A percentile compares a stretch with the other conserved stretches of the same genome.
Evolutionary conservation across 2,329 filamentous ascomycete genomes (phyloP).

Genomic region (Monilinia vaccinii-corymbosi): DNA sequence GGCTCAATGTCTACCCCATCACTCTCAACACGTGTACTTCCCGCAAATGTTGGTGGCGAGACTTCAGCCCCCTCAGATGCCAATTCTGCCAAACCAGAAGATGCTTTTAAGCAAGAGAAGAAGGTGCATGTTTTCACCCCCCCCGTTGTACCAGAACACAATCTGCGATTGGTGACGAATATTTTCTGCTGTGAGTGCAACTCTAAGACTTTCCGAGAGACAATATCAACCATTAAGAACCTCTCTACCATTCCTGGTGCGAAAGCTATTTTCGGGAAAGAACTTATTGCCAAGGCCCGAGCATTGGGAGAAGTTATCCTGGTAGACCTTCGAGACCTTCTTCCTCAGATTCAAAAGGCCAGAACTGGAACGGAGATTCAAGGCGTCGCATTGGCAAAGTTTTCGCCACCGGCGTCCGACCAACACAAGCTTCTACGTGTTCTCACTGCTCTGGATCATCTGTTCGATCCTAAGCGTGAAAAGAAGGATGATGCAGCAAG

Average conservation of each 20-base stretch:
- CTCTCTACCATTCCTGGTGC: constrained; percentile 86
- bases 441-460: constrained; percentile 85
- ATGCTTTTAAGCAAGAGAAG: constrained; percentile 26
- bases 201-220: constrained; percentile 96
- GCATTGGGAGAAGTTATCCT: constrained; percentile 77
- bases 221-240: constrained; percentile 97
- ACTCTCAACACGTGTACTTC: neutral
- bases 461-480: constrained; percentile 77
- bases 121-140: constrained; percentile 53
- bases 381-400: constrained; percentile 85
- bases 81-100: constrained; percentile 22
- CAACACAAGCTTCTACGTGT: constrained; percentile 93
- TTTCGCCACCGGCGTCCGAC: constrained; percentile 90
- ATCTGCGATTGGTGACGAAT: constrained; percentile 88
- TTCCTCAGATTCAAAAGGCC: constrained; percentile 79
- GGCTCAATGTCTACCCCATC: neutral
- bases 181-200: constrained; percentile 96
- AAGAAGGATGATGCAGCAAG: constrained; percentile 40
- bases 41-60: constrained; percentile 1
- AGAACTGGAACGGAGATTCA: constrained; percentile 90
- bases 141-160: constrained; percentile 78
- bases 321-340: constrained; percentile 71
- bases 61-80: constrained; percentile 1
- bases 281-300: constrained; percentile 82
- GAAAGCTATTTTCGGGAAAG: constrained; percentile 83